phyloP scores from a whole-genome alignment of 1,139 yeast genomes.

The Kodamaea arcana region DNA sequence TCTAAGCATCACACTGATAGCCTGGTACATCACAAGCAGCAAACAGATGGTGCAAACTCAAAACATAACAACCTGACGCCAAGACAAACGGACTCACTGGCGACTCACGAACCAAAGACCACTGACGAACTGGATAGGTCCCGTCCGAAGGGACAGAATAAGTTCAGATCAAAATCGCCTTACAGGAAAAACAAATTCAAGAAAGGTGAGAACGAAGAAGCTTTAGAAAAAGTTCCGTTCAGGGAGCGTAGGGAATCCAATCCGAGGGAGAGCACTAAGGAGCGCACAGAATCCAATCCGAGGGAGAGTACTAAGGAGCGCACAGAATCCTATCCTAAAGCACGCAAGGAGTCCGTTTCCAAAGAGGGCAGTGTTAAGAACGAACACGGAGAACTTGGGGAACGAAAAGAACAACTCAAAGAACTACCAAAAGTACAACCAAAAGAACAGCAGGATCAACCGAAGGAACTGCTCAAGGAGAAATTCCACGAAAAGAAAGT shows the following conservation, averaged over 20 bases:
- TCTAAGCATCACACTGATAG: too few species aligned
- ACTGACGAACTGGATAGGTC: not conserved
- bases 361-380: conserved; percentile 2
- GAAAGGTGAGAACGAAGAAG: conserved; percentile 1
- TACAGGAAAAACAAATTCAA: conserved; percentile 1
- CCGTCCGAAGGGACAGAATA: not conserved
- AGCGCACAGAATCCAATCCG: not conserved
- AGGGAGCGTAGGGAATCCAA: not conserved
- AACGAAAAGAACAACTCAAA: conserved; percentile 1
- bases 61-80: too few species aligned
- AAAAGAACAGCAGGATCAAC: not conserved
- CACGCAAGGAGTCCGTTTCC: conserved; percentile 4
- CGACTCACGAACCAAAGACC: not conserved
- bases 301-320: not conserved
- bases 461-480: conserved; percentile 3
- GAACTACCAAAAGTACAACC: not conserved
- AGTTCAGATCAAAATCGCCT: not conserved
- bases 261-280: not conserved
- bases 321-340: not conserved
- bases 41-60: too few species aligned
- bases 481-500: conserved; percentile 2
- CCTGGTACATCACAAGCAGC: too few species aligned
- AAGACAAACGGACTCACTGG: not conserved
- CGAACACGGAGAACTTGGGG: conserved; percentile 4
- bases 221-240: not conserved